Evolutionary conservation across 2,329 filamentous ascomycete species (phyloP), one percentile per base, ranked within the genome.

Genomic region (Gnomoniopsis smithogilvyi): DNA sequence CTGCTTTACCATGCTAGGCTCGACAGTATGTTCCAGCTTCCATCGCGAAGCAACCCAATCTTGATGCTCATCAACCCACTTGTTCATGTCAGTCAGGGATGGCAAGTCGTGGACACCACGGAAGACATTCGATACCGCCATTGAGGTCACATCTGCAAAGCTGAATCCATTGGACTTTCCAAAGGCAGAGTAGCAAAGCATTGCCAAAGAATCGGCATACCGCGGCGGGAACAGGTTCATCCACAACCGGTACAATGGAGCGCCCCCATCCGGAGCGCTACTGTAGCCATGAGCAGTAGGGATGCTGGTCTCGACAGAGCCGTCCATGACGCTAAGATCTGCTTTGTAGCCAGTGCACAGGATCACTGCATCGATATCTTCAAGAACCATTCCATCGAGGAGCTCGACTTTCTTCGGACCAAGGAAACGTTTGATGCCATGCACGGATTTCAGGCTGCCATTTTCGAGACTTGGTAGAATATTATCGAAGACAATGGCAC

Each of bases 41-140:
- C 65, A 67, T 21, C 69, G 65, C 41, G 50, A 59, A 21, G 67
- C 68, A 38, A 75, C 58, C 68, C 71, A 72, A 26, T 64, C 49
- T 54, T 76, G 67, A 60, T 76, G 69, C 21, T 54, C 47, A 43
- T 73, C 67, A 34, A 76, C 67, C 47, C 67, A 60, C n/a, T 58
- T 48, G 59, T 69, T 62, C 77, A 81, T 80, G 1, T 69, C 69
- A 0, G 52, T 33, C 2, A 54, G 49, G 0, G 72, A 59, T 0
- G 78, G 79, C 0, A 81, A 69, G 0, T 51, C 22, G 0, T 71
- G 72, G 2, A 67, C 69, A 1, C 74, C 75, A 3, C 71, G 70
- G 73, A 75, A 81, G 17, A 78, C 66, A 56, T 80, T 77, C 1
- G 74, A 72, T 6, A 81, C 64, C 14, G 74, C 71, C 76, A 78